Evolutionary conservation across 768 basidiomycete genomes (phyloP).

Genomic region (Suillus cothurnatus): DNA sequence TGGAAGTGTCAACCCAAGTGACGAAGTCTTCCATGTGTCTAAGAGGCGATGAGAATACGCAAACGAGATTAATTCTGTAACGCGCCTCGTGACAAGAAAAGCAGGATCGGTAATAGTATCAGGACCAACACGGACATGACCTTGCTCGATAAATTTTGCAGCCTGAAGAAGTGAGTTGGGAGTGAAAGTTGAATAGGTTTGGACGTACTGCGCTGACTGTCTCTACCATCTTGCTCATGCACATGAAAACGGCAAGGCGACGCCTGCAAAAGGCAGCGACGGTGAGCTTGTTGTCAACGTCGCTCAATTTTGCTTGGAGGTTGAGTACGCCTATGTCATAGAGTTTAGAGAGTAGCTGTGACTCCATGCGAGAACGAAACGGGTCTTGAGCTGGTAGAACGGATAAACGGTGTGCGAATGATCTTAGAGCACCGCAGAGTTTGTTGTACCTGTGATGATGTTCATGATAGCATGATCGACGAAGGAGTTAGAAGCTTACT

Average conservation of each 20-base stretch:
- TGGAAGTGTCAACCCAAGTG: constrained; percentile 98
- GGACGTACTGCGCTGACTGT: constrained; percentile 86
- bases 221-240: constrained; percentile 92
- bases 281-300: constrained; percentile 92
- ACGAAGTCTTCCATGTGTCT: constrained; percentile 99
- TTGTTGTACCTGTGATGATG: constrained; percentile 78
- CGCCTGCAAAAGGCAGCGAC: constrained; percentile 94
- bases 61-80: background rate
- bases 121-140: constrained; percentile 95
- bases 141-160: constrained; percentile 96
- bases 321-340: constrained; percentile 97
- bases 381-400: constrained; percentile 89
- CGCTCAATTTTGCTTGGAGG: constrained; percentile 84
- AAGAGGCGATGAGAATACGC: constrained; percentile 11
- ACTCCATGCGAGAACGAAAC: constrained; percentile 82
- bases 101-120: constrained; percentile 97
- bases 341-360: constrained; percentile 86
- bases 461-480: constrained; percentile 4
- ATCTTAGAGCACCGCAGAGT: constrained; percentile 83
- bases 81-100: constrained; percentile 86
- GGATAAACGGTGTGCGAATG: constrained; percentile 84
- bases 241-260: constrained; percentile 90
- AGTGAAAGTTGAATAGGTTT: constrained; percentile 7
- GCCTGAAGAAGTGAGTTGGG: constrained; percentile 56
- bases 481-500: constrained; percentile 42